Base-by-base conservation (phyloP, 2,329 filamentous ascomycete species). In the Phaeosphaeria sp. region DNA sequence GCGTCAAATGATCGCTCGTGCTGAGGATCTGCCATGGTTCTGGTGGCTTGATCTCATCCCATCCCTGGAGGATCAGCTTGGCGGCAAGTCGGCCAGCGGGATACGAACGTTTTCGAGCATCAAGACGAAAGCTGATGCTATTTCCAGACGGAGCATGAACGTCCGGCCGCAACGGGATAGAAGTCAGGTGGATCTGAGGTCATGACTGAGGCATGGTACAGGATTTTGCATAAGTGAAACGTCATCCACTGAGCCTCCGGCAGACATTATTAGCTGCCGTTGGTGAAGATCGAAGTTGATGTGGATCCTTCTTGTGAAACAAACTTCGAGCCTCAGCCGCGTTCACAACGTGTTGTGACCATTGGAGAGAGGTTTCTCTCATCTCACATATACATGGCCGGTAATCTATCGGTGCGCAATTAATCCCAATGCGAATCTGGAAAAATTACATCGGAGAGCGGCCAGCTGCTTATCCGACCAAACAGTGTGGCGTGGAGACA, bases 11-110 rank as follows among this genome's bases (percentile, higher is more conserved):
- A 69, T 69, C 60, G 69, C 61, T 67, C 52, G n/a, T 63, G 56
- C 57, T 61, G 46, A 61, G 60, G 59, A 67, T 68, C 60, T 64
- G 55, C 64, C 59, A 55, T 64, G 57, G 55, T 56, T 49, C 50
- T 56, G 55, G 54, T 49, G 40, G 42, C 51, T 65, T 61, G 46
- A 62, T 54, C 36, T 53, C 53, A 40, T 44, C 49, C 51, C 50
- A 60, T 60, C 56, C 65, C 66, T 57, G 57, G 45, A 53, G 27
- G 48, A 61, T 57, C 51, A 54, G 51, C 69, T 68, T 67, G 62
- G 67, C 69, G 53, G 51, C 51, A 58, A 59, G 66, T 65, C 60
- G 68, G 67, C 52, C n/a, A 70, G 62, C 69, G 65, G 68, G 66
- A 68, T 68, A 68, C 60, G 57, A 65, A 53, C 55, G 53, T 67